Evolutionary conservation across 805 yeast species (phyloP).

Genomic region (Phaffomyces antillensis): DNA sequence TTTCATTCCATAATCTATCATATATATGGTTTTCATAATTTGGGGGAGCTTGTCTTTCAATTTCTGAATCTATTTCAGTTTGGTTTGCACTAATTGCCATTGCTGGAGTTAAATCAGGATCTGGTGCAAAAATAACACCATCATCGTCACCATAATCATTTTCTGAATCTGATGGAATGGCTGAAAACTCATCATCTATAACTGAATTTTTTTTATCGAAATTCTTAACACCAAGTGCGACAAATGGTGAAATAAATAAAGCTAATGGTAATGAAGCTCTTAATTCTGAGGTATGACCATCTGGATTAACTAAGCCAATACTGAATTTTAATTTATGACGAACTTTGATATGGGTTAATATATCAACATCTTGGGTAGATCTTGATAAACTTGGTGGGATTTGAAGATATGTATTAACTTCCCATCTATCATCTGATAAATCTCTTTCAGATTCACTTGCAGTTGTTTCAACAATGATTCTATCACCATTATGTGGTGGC

Average conservation of each 20-base stretch:
- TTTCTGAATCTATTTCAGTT: slow-evolving; percentile 23
- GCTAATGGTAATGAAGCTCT: slow-evolving; percentile 84
- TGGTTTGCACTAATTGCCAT: slow-evolving; percentile 11
- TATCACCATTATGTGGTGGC: slow-evolving; percentile 54
- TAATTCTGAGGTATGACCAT: slow-evolving; percentile 87
- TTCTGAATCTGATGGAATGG: slow-evolving; percentile 21
- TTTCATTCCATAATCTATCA: slow-evolving; percentile 71
- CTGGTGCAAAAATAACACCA: slow-evolving; percentile 33
- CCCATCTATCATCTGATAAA: slow-evolving; percentile 60
- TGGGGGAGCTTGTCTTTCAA: slow-evolving; percentile 72
- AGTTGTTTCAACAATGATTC: slow-evolving; percentile 48
- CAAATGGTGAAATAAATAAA: slow-evolving; percentile 74
- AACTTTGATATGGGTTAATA: slow-evolving; percentile 64
- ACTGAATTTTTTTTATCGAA: slow-evolving; percentile 19
- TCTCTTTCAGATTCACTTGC: slow-evolving; percentile 27
- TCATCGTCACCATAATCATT: slow-evolving; percentile 25
- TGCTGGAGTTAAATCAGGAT: slow-evolving; percentile 25
- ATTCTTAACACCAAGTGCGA: slow-evolving; percentile 52
- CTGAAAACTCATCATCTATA: slow-evolving; percentile 21
- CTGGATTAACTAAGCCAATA: slow-evolving; percentile 74
- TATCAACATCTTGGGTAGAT: slow-evolving; percentile 83
- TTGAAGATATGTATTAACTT: slow-evolving; percentile 47
- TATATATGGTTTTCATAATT: slow-evolving; percentile 74
- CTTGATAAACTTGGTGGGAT: slow-evolving; percentile 69
- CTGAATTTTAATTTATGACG: slow-evolving; percentile 83